Percentiles rank a stretch among this genome's conserved stretches.
Evolutionary conservation across 2,329 filamentous ascomycete genomes (phyloP).

Genomic region (Colletotrichum sp.): DNA sequence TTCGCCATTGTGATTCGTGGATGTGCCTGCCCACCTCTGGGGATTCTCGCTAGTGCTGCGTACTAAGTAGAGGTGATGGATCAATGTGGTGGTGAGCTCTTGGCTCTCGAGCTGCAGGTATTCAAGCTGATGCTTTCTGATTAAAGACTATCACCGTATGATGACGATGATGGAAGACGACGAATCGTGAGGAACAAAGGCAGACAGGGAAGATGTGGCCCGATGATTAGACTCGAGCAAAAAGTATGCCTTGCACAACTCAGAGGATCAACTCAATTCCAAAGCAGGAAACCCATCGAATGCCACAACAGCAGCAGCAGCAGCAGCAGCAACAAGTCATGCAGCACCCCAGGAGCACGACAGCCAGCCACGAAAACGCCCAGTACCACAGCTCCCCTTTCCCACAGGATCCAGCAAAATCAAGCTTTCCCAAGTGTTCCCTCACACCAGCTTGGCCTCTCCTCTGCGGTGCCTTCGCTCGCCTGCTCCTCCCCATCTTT

Average conservation of each 20-base stretch:
- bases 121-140: neutral
- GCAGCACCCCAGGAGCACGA: neutral
- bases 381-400: neutral
- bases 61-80: neutral
- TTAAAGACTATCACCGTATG: neutral
- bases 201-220: neutral
- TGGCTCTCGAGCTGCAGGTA: neutral
- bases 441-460: neutral
- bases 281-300: neutral
- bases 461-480: neutral
- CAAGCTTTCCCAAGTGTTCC: slow-evolving; percentile 14
- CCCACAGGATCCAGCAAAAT: slow-evolving; percentile 3
- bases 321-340: neutral
- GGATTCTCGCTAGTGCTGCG: neutral
- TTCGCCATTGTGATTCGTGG: slow-evolving; percentile 1
- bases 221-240: neutral
- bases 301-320: neutral
- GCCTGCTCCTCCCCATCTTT: neutral
- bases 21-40: neutral
- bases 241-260: neutral
- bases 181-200: neutral
- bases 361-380: neutral
- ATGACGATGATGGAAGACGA: neutral
- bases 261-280: neutral
- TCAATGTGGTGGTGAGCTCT: neutral